These are phyloP conservation scores for Sorghum bicolor DNA, from an alignment of 176 grass and related monocot genomes.

Conservation along the genomic window DNA sequence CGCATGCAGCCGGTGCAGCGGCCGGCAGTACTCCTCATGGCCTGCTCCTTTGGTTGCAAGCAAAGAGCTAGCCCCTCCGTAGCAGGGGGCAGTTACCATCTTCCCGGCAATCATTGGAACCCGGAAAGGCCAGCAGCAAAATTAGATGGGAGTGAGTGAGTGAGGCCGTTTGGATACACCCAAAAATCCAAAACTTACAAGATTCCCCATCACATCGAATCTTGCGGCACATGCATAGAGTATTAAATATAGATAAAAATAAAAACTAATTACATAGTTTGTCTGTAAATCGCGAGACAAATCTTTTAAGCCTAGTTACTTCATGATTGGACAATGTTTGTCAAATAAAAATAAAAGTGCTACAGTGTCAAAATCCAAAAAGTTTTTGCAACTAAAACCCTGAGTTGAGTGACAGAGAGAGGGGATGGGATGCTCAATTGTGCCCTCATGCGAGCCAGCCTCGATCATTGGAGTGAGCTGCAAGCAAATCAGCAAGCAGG, in stretches of 20 bases:
- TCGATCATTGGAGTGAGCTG: slow-evolving; percentile 31
- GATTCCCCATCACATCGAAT: no score
- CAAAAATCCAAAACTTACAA: no score
- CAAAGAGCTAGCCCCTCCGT: slow-evolving; percentile 25
- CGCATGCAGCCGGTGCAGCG: slow-evolving; percentile 11
- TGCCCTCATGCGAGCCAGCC: neutral
- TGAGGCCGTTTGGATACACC: no score
- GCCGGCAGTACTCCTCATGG: neutral
- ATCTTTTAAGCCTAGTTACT: no score
- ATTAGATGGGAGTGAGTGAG: slow-evolving; percentile 8
- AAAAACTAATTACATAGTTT: no score
- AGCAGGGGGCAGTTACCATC: slow-evolving; percentile 11
- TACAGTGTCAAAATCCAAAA: no score
- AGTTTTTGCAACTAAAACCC: no score
- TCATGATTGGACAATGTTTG: no score
- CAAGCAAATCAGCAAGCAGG: slow-evolving; percentile 37
- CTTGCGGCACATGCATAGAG: no score
- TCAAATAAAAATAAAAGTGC: no score
- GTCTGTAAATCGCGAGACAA: no score
- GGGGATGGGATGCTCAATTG: neutral
- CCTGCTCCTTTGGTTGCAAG: slow-evolving; percentile 53
- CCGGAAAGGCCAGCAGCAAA: slow-evolving; percentile 38
- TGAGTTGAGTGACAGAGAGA: neutral
- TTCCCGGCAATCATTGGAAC: slow-evolving; percentile 43
- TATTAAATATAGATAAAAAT: no score